Base-by-base conservation (phyloP, 805 yeast genomes). In the Clavispora phyllophila region DNA sequence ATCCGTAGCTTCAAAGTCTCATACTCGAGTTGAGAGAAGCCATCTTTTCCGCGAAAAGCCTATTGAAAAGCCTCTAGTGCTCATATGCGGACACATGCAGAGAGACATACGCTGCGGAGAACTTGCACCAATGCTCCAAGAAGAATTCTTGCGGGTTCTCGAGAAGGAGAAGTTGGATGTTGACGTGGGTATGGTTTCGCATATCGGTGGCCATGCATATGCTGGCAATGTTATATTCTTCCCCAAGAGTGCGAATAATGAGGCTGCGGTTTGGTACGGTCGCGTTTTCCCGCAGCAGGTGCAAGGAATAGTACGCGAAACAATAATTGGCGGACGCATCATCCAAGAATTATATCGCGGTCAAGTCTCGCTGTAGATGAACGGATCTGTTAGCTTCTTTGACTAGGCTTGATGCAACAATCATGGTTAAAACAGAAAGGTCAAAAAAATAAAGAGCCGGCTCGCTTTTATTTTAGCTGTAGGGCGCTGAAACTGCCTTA, bases 131-230 rank as follows among this genome's bases (percentile, higher is more conserved):
- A 38, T 79, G 13, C 55, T 84, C 0, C 54, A 58, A 28, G 51
- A 63, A 9, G 88, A 84, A 55, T 78, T 84, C 40, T 58, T 56
- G 20, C 46, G 41, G 24, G 78, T 75, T 1, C 49, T 81, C 13
- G 44, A 52, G 10, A 34, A 48, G 1, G 65, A 72, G 36, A 60
- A 59, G 0, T 34, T 77, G 34, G 44, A 53, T 42, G 59, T 43
- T 4, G 57, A 60, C 27, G 66, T 82, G 26, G 89, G 87, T 0
- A 54, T 76, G 6, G 68, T 84, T 0, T 81, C 90, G 10, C 96
- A 87, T 58, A 69, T 87, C 32, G 95, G 96, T 1, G 96, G 96
- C 0, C 96, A 87, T 58, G 86, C 74, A 2, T 87, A 78, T 61
- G 96, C 96, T 1, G 96, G 95, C 0, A 87, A 87, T 54, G 78